Conservation (phyloP, 2,329 filamentous ascomycete genomes). For the Penicillium psychrosexuale region DNA sequence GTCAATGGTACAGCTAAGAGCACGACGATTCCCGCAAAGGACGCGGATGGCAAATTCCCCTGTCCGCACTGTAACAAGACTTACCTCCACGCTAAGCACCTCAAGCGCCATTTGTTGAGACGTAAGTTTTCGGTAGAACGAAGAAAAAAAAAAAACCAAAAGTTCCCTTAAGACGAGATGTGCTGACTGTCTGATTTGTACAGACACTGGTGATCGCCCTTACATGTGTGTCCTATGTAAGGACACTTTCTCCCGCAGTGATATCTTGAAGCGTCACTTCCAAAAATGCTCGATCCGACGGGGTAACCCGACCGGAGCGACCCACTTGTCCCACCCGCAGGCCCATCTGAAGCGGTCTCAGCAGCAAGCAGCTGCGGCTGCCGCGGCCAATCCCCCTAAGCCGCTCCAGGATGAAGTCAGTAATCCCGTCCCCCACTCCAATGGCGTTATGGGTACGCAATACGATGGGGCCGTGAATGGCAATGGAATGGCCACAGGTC, state of each 20-base stretch:
- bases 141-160: not conserved
- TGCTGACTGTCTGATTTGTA: slow-evolving; percentile 9
- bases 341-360: slow-evolving; percentile 76
- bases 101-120: slow-evolving; percentile 92
- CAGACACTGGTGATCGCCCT: slow-evolving; percentile 94
- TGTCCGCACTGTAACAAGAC: slow-evolving; percentile 98
- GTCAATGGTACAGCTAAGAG: slow-evolving; percentile 68
- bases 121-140: slow-evolving; percentile 64
- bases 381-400: slow-evolving; percentile 43
- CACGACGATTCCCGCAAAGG: slow-evolving; percentile 84
- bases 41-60: slow-evolving; percentile 95
- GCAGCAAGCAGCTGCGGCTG: slow-evolving; percentile 28
- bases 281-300: slow-evolving; percentile 97
- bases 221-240: slow-evolving; percentile 98
- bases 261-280: slow-evolving; percentile 98
- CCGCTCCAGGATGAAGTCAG: slow-evolving; percentile 46
- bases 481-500: slow-evolving; percentile 39
- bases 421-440: slow-evolving; percentile 44
- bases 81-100: slow-evolving; percentile 93
- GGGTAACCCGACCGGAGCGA: slow-evolving; percentile 91
- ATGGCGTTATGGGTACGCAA: slow-evolving; percentile 42
- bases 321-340: slow-evolving; percentile 89
- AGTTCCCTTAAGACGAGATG: not conserved
- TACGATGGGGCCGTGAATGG: slow-evolving; percentile 45
- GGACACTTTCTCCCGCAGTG: slow-evolving; percentile 95